Percentiles rank a stretch among this genome's conserved stretches.
Conservation (phyloP, 1,284 basidiomycete species). For the Ustilago crameri region DNA sequence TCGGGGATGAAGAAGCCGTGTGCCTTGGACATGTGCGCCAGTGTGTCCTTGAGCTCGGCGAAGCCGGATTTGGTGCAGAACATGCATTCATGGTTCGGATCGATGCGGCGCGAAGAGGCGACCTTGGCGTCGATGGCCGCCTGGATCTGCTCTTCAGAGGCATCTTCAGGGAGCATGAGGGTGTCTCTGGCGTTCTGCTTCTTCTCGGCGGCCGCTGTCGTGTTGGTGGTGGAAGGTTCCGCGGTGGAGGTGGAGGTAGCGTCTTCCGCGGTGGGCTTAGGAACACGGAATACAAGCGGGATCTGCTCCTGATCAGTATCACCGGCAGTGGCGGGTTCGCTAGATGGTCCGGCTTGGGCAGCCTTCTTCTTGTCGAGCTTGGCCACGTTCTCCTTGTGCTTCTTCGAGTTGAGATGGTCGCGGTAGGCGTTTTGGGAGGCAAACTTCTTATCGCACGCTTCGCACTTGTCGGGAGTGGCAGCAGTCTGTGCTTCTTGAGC, state of each 20-base stretch:
- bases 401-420: constrained; percentile 88
- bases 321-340: neutral
- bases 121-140: constrained; percentile 60
- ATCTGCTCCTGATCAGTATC: constrained; percentile 25
- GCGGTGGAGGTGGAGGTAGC: constrained; percentile 5
- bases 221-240: constrained; percentile 9
- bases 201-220: constrained; percentile 27
- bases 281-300: constrained; percentile 45
- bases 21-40: constrained; percentile 84
- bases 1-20: constrained; percentile 99
- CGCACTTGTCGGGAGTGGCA: constrained; percentile 32
- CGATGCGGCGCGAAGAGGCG: constrained; percentile 59
- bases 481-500: constrained; percentile 36
- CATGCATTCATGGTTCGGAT: constrained; percentile 71
- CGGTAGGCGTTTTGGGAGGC: constrained; percentile 88
- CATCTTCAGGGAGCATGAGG: constrained; percentile 47
- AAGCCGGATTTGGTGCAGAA: constrained; percentile 80
- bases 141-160: constrained; percentile 61
- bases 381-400: constrained; percentile 84
- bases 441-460: constrained; percentile 80
- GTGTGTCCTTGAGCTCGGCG: constrained; percentile 75
- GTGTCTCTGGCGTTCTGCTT: constrained; percentile 34
- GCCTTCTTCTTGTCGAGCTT: constrained; percentile 67
- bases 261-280: constrained; percentile 14
- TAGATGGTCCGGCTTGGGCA: constrained; percentile 3